Evolutionary conservation across 2,329 filamentous ascomycete species (phyloP), one percentile per base, ranked within the genome.

Genomic region (Sarocladium oryzae): DNA sequence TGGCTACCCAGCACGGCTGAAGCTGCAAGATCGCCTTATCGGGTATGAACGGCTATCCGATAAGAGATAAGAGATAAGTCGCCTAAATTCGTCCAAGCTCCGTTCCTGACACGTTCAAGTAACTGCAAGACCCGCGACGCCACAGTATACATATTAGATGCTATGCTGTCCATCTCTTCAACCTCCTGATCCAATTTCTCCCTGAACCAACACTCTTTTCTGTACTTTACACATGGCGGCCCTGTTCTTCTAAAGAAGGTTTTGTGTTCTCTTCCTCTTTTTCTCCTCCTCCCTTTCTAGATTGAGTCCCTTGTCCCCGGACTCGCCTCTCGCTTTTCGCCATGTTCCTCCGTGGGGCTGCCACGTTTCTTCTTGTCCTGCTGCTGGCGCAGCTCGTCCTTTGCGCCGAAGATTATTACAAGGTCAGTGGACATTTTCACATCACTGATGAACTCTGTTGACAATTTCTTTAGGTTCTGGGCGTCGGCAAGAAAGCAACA

Each of bases 371-470:
- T 52, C 60, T 81, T 59, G 68, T 84, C 54, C 63, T 82, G 55
- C 70, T 73, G 40, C 62, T 84, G 11, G 62, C 75, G 54, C 78
- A 82, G 60, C 59, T 84, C 53, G 78, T 69, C 16, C 58, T 78
- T 52, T 82, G 79, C 65, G 74, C 74, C 35, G 77, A 91, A 63
- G 88, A 93, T 66, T 92, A 84, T 64, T 93, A 93, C 70, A 89
- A 90, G 69, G 86, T 86, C 66, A 50, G 64, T 46, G 32, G 21
- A 35, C 2, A 18, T 11, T 23, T 11, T 36, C 5, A 23, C 15
- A 21, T 20, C 18, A 3, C n/a, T 18, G 4, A 50, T 8, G 26
- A 8, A 18, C 26, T 4, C 16, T 20, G 21, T 24, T 40, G 30
- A 48, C 43, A 13, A 38, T 51, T 38, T 36, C 23, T 16, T 21